A percentile compares a stretch with the other conserved stretches of the same genome.
phyloP scores from a whole-genome alignment of 1,139 yeast species.

The Torulaspora globosa region DNA sequence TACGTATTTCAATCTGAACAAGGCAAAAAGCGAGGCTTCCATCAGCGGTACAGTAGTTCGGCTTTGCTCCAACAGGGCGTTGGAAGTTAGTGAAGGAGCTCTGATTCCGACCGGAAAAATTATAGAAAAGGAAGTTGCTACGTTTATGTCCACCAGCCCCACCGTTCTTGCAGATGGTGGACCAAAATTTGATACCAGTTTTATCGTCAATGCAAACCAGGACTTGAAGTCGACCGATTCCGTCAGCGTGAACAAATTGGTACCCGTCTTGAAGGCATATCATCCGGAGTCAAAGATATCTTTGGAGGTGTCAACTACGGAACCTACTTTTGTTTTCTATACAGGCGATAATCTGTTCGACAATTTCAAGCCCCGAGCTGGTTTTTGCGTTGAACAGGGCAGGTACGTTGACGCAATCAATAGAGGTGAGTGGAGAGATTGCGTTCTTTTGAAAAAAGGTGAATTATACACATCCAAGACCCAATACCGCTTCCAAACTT shows the following conservation, averaged over 20 bases:
- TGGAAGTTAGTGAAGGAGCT: constrained; percentile 14
- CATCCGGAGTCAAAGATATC: constrained; percentile 46
- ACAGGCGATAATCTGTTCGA: constrained; percentile 52
- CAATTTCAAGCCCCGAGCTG: constrained; percentile 44
- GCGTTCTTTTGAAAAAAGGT: constrained; percentile 52
- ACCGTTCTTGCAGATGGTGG: constrained; percentile 23
- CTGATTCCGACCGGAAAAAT: constrained; percentile 49
- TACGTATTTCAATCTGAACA: constrained; percentile 50
- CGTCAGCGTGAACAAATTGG: constrained; percentile 27
- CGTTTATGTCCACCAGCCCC: constrained; percentile 16
- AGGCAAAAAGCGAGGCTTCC: constrained; percentile 29
- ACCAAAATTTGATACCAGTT: constrained; percentile 50
- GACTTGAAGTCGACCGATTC: constrained; percentile 40
- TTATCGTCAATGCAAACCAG: constrained; percentile 44
- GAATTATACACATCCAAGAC: constrained; percentile 53
- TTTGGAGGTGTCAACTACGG: constrained; percentile 52
- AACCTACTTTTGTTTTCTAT: constrained; percentile 65
- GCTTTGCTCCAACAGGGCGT: constrained; percentile 33
- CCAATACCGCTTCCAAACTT: constrained; percentile 34
- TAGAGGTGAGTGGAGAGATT: constrained; percentile 45
- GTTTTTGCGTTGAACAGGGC: constrained; percentile 63
- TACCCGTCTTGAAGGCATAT: constrained; percentile 44
- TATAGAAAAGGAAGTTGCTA: constrained; percentile 33
- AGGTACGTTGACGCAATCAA: constrained; percentile 58
- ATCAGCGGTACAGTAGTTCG: constrained; percentile 32